phyloP scores from a whole-genome alignment of 495 filamentous ascomycete genomes.

The Ascobolus immersus region DNA sequence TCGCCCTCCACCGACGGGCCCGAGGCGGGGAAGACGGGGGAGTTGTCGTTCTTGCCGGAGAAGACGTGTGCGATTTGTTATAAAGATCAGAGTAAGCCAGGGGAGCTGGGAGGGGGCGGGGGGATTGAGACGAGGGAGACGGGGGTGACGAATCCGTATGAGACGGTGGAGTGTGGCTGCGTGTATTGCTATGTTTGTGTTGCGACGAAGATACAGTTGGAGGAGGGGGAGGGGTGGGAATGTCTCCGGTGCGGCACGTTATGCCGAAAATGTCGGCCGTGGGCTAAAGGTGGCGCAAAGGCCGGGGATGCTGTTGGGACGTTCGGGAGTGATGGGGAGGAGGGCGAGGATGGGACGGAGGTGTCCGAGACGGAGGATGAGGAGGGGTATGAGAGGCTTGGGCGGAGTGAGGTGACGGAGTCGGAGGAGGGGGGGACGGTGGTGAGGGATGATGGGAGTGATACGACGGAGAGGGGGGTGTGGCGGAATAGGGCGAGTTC shows the following conservation, averaged over 20 bases:
- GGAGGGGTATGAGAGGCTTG: neutral
- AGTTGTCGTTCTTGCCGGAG: slow-evolving; percentile 67
- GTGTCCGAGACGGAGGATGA: slow-evolving; percentile 9
- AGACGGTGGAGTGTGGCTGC: slow-evolving; percentile 71
- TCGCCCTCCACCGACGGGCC: slow-evolving; percentile 17
- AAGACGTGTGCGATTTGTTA: slow-evolving; percentile 97
- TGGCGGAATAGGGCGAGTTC: neutral
- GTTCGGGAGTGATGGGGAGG: slow-evolving; percentile 15
- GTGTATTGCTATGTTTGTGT: slow-evolving; percentile 95
- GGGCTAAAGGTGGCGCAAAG: slow-evolving; percentile 22
- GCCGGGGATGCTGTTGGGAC: slow-evolving; percentile 6
- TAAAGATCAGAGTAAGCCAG: slow-evolving; percentile 60
- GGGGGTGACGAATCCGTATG: slow-evolving; percentile 90
- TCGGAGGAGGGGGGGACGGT: neutral
- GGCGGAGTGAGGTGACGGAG: neutral
- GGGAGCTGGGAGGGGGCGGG: slow-evolving; percentile 35
- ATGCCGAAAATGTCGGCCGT: slow-evolving; percentile 74
- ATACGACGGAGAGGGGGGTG: neutral
- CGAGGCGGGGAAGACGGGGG: slow-evolving; percentile 30
- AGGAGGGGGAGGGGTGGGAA: slow-evolving; percentile 90
- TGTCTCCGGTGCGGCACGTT: slow-evolving; percentile 73
- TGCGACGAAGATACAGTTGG: slow-evolving; percentile 65
- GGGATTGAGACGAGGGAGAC: slow-evolving; percentile 72
- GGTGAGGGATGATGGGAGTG: neutral
- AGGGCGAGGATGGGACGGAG: slow-evolving; percentile 9